Evolutionary conservation across 805 yeast species (phyloP).

Genomic region (Ogataea polymorpha): DNA sequence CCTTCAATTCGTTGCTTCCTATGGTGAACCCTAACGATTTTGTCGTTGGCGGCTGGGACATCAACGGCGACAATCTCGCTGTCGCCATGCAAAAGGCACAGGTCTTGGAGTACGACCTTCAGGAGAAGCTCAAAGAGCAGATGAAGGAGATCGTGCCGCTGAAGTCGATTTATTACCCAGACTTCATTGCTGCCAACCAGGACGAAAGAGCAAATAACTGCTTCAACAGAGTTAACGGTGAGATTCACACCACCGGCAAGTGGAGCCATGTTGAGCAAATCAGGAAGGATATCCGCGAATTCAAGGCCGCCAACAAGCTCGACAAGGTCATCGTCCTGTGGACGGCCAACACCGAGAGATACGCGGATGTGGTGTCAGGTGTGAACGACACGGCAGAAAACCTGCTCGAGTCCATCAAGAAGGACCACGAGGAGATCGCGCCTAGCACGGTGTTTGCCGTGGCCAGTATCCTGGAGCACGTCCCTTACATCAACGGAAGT

Average conservation of each 20-base stretch:
- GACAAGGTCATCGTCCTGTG: constrained; percentile 89
- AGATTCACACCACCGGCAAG: constrained; percentile 56
- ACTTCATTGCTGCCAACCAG: constrained; percentile 94
- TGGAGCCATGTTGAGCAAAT: constrained; percentile 88
- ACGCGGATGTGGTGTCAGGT: constrained; percentile 70
- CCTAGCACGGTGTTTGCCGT: constrained; percentile 95
- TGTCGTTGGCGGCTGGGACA: constrained; percentile 94
- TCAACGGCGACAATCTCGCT: constrained; percentile 64
- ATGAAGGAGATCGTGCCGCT: constrained; percentile 65
- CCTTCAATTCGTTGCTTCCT: constrained; percentile 86
- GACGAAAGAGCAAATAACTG: constrained; percentile 88
- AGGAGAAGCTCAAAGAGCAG: constrained; percentile 64
- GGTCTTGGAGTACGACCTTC: constrained; percentile 84
- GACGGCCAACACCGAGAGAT: constrained; percentile 98
- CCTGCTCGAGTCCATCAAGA: constrained; percentile 67
- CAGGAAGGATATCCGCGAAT: constrained; percentile 77
- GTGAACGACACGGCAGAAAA: constrained; percentile 88
- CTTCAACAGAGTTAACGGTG: constrained; percentile 54
- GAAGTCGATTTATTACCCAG: constrained; percentile 90
- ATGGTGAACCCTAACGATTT: constrained; percentile 88
- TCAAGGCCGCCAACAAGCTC: constrained; percentile 66
- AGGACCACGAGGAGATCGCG: constrained; percentile 77
- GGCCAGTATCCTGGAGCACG: constrained; percentile 83
- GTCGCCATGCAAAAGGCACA: constrained; percentile 81
- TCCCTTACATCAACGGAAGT: constrained; percentile 92